Base-by-base conservation (phyloP, 202 grass and related monocot genomes). In the Brachypodium distachyon region DNA sequence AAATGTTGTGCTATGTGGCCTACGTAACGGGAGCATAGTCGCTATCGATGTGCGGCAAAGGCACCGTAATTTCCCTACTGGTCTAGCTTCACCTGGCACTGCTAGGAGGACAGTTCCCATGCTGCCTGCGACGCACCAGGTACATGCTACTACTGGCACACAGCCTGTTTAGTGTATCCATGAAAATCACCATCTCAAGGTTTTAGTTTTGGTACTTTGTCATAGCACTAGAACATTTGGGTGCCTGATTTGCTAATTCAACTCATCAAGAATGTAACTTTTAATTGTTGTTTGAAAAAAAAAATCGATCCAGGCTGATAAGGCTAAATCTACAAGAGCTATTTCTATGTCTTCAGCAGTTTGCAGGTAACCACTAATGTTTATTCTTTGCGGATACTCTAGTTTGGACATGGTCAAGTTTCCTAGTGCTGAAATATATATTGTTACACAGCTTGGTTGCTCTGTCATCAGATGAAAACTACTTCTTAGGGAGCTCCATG, bases 401-500 rank as follows among this genome's bases (percentile, higher is more conserved):
- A 16, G 39, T 67, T 67, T 59, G 27, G 16, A 69, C 16, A 41
- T 34, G 60, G 4, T 53, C 14, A 21, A 76, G 37, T 62, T 62
- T 21, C 43, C 47, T 70, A 52, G 0, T 59, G 32, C 61, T 77
- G 65, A 72, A 77, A 72, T 52, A 43, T 19, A 36, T 76, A 72
- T 47, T 63, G n/a, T 77, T 87, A 32, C 61, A 67, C 91, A 97
- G 94, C 84, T 76, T 97, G 88, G 84, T 76, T 80, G 71, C 89
- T 71, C 84, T 97, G 56, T 82, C 76, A 60, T 92, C 88, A 48
- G 91, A 97, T 86, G 94, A 97, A 43, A 63, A 90, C 14, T 97
- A 97, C 77, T 94, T 94, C 69, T 77, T 97, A 78, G 91, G 88
- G 58, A 92, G 94, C 62, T 93, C 91, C 50, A 94, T 94, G 88